Percentiles rank a stretch among this genome's conserved stretches.
phyloP scores from a whole-genome alignment of 1,284 basidiomycete species.

The Apiotrichum mycotoxinovorans region DNA sequence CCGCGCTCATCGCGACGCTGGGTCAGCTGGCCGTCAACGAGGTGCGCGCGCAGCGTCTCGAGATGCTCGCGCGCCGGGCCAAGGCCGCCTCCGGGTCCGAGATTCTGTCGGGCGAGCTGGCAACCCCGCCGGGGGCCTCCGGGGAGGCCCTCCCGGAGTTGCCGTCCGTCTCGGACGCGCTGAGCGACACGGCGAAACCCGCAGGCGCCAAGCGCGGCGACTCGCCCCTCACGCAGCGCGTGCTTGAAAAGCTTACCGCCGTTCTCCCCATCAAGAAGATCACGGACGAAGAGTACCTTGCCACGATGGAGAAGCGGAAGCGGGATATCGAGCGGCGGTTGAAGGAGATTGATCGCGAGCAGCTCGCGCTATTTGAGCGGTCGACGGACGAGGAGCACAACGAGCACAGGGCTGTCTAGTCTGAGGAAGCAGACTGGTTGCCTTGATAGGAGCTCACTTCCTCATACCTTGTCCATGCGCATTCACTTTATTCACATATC shows the following conservation, averaged over 20 bases:
- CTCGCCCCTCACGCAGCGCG: slow-evolving; percentile 28
- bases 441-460: no score
- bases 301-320: slow-evolving; percentile 31
- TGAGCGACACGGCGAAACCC: slow-evolving; percentile 1
- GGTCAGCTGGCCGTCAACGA: slow-evolving; percentile 38
- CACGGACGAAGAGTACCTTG: slow-evolving; percentile 41
- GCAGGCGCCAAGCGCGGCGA: slow-evolving; percentile 8
- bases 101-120: no score
- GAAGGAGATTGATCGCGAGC: slow-evolving; percentile 38
- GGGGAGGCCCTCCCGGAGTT: neutral
- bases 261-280: slow-evolving; percentile 41
- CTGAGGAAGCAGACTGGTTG: no score
- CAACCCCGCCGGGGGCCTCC: neutral
- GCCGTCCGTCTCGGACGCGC: neutral
- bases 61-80: slow-evolving; percentile 24
- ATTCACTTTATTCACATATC: no score
- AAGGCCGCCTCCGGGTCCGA: no score
- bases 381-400: neutral
- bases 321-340: slow-evolving; percentile 33
- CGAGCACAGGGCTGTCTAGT: neutral
- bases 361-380: slow-evolving; percentile 32
- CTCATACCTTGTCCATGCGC: no score
- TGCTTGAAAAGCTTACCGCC: slow-evolving; percentile 29
- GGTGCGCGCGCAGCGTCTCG: slow-evolving; percentile 29
- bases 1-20: slow-evolving; percentile 30